Evolutionary conservation across 768 basidiomycete genomes (phyloP).

Genomic region (Trametopsis cervina): DNA sequence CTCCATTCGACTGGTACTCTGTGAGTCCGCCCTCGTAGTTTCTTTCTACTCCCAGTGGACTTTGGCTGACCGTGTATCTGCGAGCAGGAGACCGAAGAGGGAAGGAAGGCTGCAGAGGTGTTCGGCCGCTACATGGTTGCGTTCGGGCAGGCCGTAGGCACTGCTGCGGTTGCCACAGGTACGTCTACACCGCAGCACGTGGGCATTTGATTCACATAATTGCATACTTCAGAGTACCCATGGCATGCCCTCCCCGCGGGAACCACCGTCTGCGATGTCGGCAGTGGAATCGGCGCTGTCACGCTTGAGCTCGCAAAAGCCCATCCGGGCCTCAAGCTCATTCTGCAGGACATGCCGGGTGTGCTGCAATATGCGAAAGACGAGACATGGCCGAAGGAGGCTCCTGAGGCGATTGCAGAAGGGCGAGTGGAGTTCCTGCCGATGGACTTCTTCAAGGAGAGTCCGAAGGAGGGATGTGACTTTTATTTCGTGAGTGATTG

Average conservation of each 20-base stretch:
- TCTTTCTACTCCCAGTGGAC: neutral
- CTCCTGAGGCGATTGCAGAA: conserved; percentile 20
- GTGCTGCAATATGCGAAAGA: neutral
- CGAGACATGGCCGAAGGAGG: conserved; percentile 1
- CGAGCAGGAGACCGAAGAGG: conserved; percentile 2
- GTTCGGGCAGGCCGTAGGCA: neutral
- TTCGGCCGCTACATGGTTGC: neutral
- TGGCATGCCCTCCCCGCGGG: conserved; percentile 19
- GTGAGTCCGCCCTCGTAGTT: too few relatives aligned
- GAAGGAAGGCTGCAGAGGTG: neutral
- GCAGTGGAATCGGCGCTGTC: conserved; percentile 28
- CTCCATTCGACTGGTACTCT: too few relatives aligned
- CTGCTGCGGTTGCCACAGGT: neutral
- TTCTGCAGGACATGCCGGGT: conserved; percentile 25
- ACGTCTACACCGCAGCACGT: too few relatives aligned
- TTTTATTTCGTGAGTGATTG: conserved; percentile 28
- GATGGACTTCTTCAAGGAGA: conserved; percentile 25
- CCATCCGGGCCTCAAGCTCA: conserved; percentile 25
- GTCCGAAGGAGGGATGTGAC: conserved; percentile 21
- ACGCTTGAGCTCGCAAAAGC: conserved; percentile 24
- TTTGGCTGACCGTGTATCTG: neutral
- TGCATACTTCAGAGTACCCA: conserved; percentile 27
- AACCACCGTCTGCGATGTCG: conserved; percentile 28
- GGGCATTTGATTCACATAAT: neutral
- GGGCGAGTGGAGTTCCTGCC: conserved; percentile 23